Evolutionary conservation across 2,329 filamentous ascomycete genomes (phyloP).

Genomic region (Ophiognomonia clavigignenti-juglandacearum): DNA sequence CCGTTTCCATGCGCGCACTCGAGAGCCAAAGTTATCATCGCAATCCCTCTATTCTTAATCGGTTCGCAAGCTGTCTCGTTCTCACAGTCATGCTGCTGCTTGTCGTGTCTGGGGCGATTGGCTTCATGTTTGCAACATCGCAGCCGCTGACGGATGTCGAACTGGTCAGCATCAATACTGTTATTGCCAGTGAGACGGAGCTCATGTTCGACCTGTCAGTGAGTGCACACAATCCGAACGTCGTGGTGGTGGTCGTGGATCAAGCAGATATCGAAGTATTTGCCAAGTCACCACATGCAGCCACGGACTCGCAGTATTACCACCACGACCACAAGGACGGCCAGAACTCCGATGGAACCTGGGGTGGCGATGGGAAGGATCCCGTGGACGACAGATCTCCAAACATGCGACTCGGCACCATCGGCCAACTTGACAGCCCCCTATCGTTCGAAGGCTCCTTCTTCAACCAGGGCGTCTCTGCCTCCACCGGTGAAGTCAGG

Average conservation of each 20-base stretch:
- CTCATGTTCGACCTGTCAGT: constrained; percentile 91
- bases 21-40: constrained; percentile 68
- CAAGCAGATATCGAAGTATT: constrained; percentile 90
- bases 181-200: constrained; percentile 90
- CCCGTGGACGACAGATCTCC: constrained; percentile 65
- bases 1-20: constrained; percentile 59
- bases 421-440: constrained; percentile 81
- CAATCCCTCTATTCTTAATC: constrained; percentile 59
- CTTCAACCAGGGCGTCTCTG: constrained; percentile 66
- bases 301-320: constrained; percentile 47
- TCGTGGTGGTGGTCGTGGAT: constrained; percentile 80
- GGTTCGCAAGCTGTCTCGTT: constrained; percentile 81
- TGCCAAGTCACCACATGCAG: constrained; percentile 86
- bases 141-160: constrained; percentile 78
- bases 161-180: constrained; percentile 77
- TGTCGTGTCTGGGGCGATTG: constrained; percentile 78
- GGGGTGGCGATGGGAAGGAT: constrained; percentile 24
- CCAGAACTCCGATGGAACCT: constrained; percentile 33
- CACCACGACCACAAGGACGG: constrained; percentile 42
- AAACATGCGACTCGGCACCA: constrained; percentile 88
- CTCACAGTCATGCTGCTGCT: constrained; percentile 77
- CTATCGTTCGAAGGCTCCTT: constrained; percentile 87
- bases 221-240: constrained; percentile 85
- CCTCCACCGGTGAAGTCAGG: constrained; percentile 78
- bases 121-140: constrained; percentile 87